Base-by-base conservation (phyloP, 305 asterid genomes). In the Striga hermonthica region DNA sequence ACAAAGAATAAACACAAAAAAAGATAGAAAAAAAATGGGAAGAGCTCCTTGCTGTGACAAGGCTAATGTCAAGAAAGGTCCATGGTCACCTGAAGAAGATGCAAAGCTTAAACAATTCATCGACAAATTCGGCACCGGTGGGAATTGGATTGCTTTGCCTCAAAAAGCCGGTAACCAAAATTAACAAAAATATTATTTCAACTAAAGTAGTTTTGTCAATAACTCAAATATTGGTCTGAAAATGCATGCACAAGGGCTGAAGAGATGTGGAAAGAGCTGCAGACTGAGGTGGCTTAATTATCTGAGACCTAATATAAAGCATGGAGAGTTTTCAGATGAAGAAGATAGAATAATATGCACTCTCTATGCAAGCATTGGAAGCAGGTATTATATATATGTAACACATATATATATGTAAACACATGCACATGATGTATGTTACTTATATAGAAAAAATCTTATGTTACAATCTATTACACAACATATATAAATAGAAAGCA, bases 11-110 rank as follows among this genome's bases (percentile, higher is more conserved):
- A 4, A 11, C 56, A 49, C 56, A 49, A 5, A 16, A 49, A 7
- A 12, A 48, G 6, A 12, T 8, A 48, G 8, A 12, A 65, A 34
- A 64, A 10, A 78, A 48, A 87, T 87, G 97, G 97, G 97, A 14
- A 90, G 95, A 77, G 97, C 97, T 71, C 97, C 97, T 41, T 90
- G 97, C 64, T 87, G 97, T 78, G 95, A 90, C 48, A 90, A 90
- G 76, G 88, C 91, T 2, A 90, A 82, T 75, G 97, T 90, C 73
- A 90, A 90, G 89, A 90, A 78, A 67, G 97, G 97, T 54, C 95
- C 97, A 55, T 90, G 97, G 97, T 85, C 97, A 6, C 97, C 95
- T 54, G 97, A 87, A 76, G 97, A 90, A 82, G 97, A 90, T 81
- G 86, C 91, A 1, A 90, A 87, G 60, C 94, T 90, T 9, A 90